A percentile compares a stretch with the other conserved stretches of the same genome.
Conservation (phyloP, 179 eudicot genomes). For the Carnegiea gigantea region DNA sequence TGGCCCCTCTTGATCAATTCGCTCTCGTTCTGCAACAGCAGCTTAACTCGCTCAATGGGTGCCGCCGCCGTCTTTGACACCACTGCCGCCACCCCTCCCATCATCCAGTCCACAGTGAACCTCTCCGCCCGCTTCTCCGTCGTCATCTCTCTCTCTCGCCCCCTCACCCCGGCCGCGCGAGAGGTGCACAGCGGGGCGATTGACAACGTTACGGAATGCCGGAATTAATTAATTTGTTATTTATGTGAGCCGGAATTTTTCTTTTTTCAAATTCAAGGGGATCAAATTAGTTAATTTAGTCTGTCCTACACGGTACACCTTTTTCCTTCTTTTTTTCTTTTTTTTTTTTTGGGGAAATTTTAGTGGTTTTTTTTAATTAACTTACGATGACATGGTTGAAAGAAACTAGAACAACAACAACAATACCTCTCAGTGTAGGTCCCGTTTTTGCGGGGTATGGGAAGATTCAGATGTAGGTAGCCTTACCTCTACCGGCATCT, state of each 20-base stretch:
- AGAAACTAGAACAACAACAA: no score
- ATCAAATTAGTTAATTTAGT: no score
- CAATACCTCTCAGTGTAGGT: no score
- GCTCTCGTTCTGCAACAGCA: conserved; percentile 84
- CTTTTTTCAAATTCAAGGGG: no score
- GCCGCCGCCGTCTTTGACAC: conserved; percentile 41
- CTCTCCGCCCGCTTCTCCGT: neutral
- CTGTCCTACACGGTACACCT: no score
- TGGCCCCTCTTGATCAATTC: conserved; percentile 76
- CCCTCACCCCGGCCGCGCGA: neutral
- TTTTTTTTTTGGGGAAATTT: no score
- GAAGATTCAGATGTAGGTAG: no score
- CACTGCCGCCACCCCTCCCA: conserved; percentile 81
- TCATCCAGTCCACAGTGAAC: conserved; percentile 66
- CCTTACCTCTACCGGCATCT: no score
- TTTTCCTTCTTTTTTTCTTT: no score
- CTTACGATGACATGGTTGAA: no score
- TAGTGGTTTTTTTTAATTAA: neutral
- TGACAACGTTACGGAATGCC: neutral
- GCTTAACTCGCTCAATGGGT: conserved; percentile 44
- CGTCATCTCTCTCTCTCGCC: neutral
- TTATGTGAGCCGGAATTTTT: neutral
- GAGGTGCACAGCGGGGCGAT: neutral
- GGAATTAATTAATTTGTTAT: neutral
- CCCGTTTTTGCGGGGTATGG: no score